Percentiles rank a stretch among this genome's conserved stretches.
phyloP scores from a whole-genome alignment of 2,329 filamentous ascomycete species.

The Dothistroma pini region DNA sequence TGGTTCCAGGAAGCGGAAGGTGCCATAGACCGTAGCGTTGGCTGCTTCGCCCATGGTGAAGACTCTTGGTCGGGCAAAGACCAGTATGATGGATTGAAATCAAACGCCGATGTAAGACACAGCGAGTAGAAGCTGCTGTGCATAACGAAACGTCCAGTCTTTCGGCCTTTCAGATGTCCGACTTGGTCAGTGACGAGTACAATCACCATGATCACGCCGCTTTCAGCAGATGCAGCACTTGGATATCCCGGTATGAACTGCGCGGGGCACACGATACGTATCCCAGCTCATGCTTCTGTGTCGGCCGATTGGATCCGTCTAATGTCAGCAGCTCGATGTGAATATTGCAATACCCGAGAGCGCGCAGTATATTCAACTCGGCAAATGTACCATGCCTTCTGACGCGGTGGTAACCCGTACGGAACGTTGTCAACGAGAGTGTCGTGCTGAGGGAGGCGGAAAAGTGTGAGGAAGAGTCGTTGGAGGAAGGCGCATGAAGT shows the following conservation, averaged over 20 bases:
- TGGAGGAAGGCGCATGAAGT: too few species aligned
- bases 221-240: neutral
- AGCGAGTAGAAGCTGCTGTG: neutral
- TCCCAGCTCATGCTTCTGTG: neutral
- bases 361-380: neutral
- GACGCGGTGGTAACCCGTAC: too few species aligned
- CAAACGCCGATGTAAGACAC: neutral
- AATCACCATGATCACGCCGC: neutral
- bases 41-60: constrained; percentile 2
- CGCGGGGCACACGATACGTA: neutral
- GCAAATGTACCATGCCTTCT: too few species aligned
- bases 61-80: neutral
- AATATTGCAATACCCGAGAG: neutral
- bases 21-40: neutral
- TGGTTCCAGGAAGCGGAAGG: constrained; percentile 20
- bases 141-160: too few species aligned
- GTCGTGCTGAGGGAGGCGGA: too few species aligned
- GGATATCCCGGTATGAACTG: neutral
- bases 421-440: too few species aligned
- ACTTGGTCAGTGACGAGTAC: neutral
- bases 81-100: neutral
- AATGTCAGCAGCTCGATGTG: neutral
- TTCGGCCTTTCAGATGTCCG: neutral
- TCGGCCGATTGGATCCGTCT: neutral
- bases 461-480: too few species aligned